Percentiles rank a stretch among this genome's conserved stretches.
phyloP scores from a whole-genome alignment of 768 basidiomycete species.

The Neoboletus magnificus region DNA sequence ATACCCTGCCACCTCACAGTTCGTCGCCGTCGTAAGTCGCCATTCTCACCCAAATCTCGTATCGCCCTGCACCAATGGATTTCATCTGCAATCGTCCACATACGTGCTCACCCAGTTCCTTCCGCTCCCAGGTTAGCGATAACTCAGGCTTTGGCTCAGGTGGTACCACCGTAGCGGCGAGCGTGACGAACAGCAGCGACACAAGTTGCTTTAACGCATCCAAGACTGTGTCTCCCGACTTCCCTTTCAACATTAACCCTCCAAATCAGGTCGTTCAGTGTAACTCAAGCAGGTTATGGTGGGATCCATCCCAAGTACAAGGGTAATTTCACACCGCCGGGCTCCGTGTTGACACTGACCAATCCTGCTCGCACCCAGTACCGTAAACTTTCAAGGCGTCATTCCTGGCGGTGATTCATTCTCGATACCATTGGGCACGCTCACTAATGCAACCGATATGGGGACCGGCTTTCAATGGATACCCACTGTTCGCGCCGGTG shows the following conservation, averaged over 20 bases:
- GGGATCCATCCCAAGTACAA: slow-evolving; percentile 49
- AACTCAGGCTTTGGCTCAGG: slow-evolving; percentile 62
- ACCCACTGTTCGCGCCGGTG: slow-evolving; percentile 59
- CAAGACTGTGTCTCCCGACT: slow-evolving; percentile 46
- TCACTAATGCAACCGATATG: slow-evolving; percentile 41
- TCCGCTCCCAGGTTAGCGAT: slow-evolving; percentile 51
- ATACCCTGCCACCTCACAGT: slow-evolving; percentile 66
- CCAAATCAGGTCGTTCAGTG: slow-evolving; percentile 67
- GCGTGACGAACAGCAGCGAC: slow-evolving; percentile 50
- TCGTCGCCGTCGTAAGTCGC: slow-evolving; percentile 71
- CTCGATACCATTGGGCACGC: slow-evolving; percentile 47
- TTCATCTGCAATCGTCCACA: not conserved
- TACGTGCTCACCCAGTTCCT: not conserved
- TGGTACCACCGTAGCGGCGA: slow-evolving; percentile 67
- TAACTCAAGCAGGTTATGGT: slow-evolving; percentile 59
- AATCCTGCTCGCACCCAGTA: slow-evolving; percentile 34
- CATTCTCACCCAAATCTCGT: not conserved
- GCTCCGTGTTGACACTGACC: not conserved
- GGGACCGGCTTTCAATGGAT: slow-evolving; percentile 73
- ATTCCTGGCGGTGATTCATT: slow-evolving; percentile 83
- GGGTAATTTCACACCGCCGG: slow-evolving; percentile 40
- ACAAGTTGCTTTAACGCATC: slow-evolving; percentile 58
- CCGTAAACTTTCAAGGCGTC: slow-evolving; percentile 60
- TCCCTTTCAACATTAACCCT: slow-evolving; percentile 61
- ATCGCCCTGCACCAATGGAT: not conserved